Base-by-base conservation (phyloP, 1,284 basidiomycete genomes). In the Mycosarcoma mackinlayi region DNA sequence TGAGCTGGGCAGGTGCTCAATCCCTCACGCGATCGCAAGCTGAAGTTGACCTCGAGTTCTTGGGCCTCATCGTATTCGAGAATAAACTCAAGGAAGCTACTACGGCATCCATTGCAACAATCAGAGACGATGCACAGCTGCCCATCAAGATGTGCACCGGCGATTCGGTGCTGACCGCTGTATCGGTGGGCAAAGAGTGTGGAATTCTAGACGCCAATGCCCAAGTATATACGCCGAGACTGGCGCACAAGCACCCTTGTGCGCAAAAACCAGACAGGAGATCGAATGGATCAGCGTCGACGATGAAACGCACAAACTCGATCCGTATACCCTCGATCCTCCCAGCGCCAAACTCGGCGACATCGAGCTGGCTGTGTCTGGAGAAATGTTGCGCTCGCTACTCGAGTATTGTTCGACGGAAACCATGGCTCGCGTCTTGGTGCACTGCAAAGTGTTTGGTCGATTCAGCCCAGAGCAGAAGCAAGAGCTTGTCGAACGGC, bases 81-180 rank as follows among this genome's bases (percentile, higher is more conserved):
- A 74, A 74, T 48, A 54, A 54, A 39, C 56, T 74, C 44, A 74
- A 73, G 45, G 37, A 25, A 7, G 50, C 45, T 5, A 68, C 57
- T 7, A 28, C 49, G 3, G 24, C 53, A 4, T 42, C 66, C 18
- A 61, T 77, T 19, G 66, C 54, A n/a, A 54, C 38, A 4, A 55
- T 75, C 24, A 30, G 49, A 6, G 38, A 70, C 18, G 58, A 75
- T 11, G 75, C 73, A 1, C 23, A 46, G 28, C 48, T 77, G 27
- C 54, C 61, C 6, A 63, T 60, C 49, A 75, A 75, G 52, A 73
- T 77, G 62, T 67, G 63, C 46, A 77, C 75, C 1, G 75, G 75
- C n/a, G 75, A 77, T 42, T 53, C 57, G 16, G 58, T 65, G 14
- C 51, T 65, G 10, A 77, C 75, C 8, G 75, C 75, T 1, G 56